Base-by-base conservation (phyloP, 139 green algal genomes). In the Picochlorum sp. region DNA sequence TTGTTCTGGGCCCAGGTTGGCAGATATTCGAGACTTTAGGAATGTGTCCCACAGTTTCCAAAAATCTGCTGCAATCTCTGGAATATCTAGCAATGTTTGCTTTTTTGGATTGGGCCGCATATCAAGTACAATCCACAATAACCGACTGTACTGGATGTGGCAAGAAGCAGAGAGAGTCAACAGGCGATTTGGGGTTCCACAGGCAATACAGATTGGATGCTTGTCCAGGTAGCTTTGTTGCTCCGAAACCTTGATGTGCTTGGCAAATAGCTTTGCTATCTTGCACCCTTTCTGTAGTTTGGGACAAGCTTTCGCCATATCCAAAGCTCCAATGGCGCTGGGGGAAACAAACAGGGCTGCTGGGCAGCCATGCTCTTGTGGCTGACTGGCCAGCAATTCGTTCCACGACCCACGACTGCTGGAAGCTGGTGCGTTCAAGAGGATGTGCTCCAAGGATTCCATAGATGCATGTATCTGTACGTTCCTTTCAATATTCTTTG, bases 221-320 rank as follows among this genome's bases (percentile, higher is more conserved):
- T 33, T 49, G 5, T 40, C 18, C 25, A 81, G 50, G 12, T 54
- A 5, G 30, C 50, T 33, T 39, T 63, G 56, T 66, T 81, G 74
- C 62, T 77, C 71, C n/a, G 10, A n/a, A 33, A 75, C 45, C 41
- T 81, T 80, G 12, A 81, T 53, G 59, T 81, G 74, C 56, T 81
- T 81, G 20, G 74, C 70, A 74, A 81, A 81, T 30, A 81, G 55
- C 54, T 81, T 81, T 53, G 55, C 74, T 1, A 81, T 53, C 5
- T 54, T 44, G 55, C 65, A 70, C 13, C 16, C 24, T 26, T 14
- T 22, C 53, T 61, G 32, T 18, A 61, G 33, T 51, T 70, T 33
- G 30, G 59, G 45, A 5, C 47, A 62, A 10, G 7, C 18, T 33
- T 49, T 25, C 20, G 63, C 32, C 20, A 33, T 13, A 28, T 25